Evolutionary conservation across 192 early-diverging fungal species (phyloP), one percentile per base, ranked within the genome.

Genomic region (Coemansia furcata): DNA sequence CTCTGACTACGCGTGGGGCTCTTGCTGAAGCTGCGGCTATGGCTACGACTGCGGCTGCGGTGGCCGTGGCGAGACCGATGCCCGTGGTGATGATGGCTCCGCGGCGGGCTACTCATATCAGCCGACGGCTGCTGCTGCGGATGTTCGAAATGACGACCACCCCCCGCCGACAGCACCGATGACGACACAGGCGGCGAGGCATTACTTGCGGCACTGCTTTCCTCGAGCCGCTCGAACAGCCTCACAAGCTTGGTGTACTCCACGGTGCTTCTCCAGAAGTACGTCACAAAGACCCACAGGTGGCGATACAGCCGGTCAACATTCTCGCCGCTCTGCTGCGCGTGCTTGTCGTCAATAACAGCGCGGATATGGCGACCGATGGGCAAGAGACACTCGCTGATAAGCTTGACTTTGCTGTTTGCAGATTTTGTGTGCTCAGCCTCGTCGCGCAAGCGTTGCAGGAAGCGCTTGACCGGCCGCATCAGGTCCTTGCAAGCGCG

Each of bases 261-360:
- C 26, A 92, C 76, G 29, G 83, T 64, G 50, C 73, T 76, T 19
- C 89, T 87, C 91, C 89, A 90, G 68, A 86, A 92, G 58, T 82
- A 85, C 29, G 86, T 85, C 63, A 81, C 88, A 82, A 85, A 90
- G 66, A 86, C 86, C 94, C 87, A 94, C 63, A 87, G 67, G 72
- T 87, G 87, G 33, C 79, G 82, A 60, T 83, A 72, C 29, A 83
- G 66, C 78, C 72, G 65, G 64, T 69, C 74, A 59, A 62, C 44
- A 67, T 66, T 67, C 59, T 65, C 82, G 64, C 33, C 68, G 33
- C 59, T 66, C 69, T 54, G 71, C 61, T 37, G 67, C 72, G 66
- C 73, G 61, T 35, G n/a, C 46, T 49, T 49, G 46, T 80, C 67
- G 73, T 82, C 65, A 44, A 77, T 58, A 52, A 76, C 60, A 26